Base-by-base conservation (phyloP, 78 protist species). In the Dictyostelium brefeldianum region DNA sequence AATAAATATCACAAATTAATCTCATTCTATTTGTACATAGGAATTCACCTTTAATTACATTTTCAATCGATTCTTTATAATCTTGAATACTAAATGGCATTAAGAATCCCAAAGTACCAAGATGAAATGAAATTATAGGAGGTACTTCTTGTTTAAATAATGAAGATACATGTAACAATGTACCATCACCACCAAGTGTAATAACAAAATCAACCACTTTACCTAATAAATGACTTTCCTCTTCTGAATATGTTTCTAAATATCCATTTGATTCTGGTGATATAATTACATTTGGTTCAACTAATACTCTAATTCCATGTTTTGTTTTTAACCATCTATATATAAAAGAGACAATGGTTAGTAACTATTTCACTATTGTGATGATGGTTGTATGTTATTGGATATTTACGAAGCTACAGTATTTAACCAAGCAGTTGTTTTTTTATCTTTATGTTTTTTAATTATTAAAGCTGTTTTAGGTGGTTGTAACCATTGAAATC, bases 171-270 rank as follows among this genome's bases (percentile, higher is more conserved):
- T 97, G 95, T 31, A 98, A 75, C 4, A 98, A 41, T 4, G 99
- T 98, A 14, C 98, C 98, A 80, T 98, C 99, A 11, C 99, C 99
- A 36, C 99, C 99, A 6, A 98, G 54, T 17, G 92, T 51, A 1
- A 98, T 51, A 8, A 98, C 87, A 7, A 98, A 75, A 70, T 98
- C 99, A 0, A 97, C 92, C 3, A 85, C 83, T 43, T 85, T 85
- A 11, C 92, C 92, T 15, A 85, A 36, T 9, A 74, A 14, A 59
- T 85, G 92, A 22, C 80, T 47, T 12, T 85, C 92, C 22, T 75
- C 92, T 18, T 85, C 92, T 14, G 75, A 15, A 29, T 85, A 85
- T 1, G 83, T 85, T 27, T 75, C 92, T 7, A 85, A 36, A 54
- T 18, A 31, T 51, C 59, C 11, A 29, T 11, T 14, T 36, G 65